Base-by-base conservation (phyloP, 257 asterid genomes). In the Paulownia fortunei region DNA sequence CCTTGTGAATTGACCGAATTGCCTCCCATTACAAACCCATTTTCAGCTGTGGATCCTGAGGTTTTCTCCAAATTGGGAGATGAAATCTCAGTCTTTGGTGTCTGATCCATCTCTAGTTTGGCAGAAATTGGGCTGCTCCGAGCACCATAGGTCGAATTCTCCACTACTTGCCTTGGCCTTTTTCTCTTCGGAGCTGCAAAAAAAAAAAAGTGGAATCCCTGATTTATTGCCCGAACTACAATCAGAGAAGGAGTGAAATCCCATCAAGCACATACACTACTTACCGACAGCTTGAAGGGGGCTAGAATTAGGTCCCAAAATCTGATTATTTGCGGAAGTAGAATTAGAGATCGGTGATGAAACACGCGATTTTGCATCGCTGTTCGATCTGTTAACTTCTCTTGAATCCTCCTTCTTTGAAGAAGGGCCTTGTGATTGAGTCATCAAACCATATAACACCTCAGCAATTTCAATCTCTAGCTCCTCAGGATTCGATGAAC, bases 391-490 rank as follows among this genome's bases (percentile, higher is more conserved):
- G 70, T 56, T 90, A 27, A 86, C 84, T 81, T 95, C 99, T 60
- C 83, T 86, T 1, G 96, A 79, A 42, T 91, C 97, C 41, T 91
- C 96, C 51, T 90, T 91, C 87, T 88, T 90, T 0, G 92, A 78
- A 24, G 94, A 80, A 77, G 96, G 96, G 47, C 82, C 92, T 60
- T 87, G 97, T 13, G 97, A 84, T 68, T 88, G 97, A 60, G 89
- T 92, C 94, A 77, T 95, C 92, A 96, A 70, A 0, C 95, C 99
- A 54, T 79, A 93, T 75, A 96, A 72, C 6, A 96, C 98, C 87
- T 93, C 97, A 0, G 99, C 99, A 34, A 96, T 93, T 80, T 96
- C 99, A 41, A 96, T 86, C 92, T 96, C 99, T 4, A 93, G 72
- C 84, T 93, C 97, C 85, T 95, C 99, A 0, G 94, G 96, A 81